A percentile compares a stretch with the other conserved stretches of the same genome.
Evolutionary conservation across 2,329 filamentous ascomycete genomes (phyloP).

Genomic region (Aspergillus pseudotamarii): DNA sequence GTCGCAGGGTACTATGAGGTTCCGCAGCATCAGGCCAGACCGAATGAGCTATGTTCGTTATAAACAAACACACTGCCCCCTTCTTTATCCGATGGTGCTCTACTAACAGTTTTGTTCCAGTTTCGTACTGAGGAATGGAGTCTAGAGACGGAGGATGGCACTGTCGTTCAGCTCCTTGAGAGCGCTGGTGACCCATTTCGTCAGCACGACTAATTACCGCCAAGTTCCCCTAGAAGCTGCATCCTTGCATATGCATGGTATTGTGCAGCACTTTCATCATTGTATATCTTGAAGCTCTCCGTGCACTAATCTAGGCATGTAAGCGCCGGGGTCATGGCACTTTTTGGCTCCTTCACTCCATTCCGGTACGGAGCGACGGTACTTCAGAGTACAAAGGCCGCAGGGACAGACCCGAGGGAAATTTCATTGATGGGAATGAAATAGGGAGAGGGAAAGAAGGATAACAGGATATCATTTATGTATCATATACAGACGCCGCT

Average conservation of each 20-base stretch:
- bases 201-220: conserved; percentile 43
- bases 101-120: conserved; percentile 36
- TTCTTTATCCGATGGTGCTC: conserved; percentile 10
- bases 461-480: conserved; percentile 43
- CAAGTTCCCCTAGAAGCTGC: not conserved
- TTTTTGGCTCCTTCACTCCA: not conserved
- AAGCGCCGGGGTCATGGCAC: not conserved
- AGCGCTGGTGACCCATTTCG: conserved; percentile 70
- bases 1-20: conserved; percentile 72
- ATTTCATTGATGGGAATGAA: not conserved
- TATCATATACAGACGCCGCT: conserved; percentile 45
- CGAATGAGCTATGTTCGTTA: conserved; percentile 60
- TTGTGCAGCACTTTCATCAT: not conserved
- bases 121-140: conserved; percentile 94
- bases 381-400: not conserved
- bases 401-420: not conserved
- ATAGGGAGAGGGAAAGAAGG: not conserved
- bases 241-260: not conserved
- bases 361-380: not conserved
- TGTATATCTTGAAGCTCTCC: not conserved
- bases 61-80: not conserved
- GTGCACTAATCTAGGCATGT: conserved; percentile 4
- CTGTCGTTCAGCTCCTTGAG: conserved; percentile 74
- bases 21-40: conserved; percentile 72
- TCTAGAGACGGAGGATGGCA: conserved; percentile 67